These are phyloP conservation scores for Dalechampia spathulata DNA, from an alignment of 441 rosid species.

Conservation along the genomic window DNA sequence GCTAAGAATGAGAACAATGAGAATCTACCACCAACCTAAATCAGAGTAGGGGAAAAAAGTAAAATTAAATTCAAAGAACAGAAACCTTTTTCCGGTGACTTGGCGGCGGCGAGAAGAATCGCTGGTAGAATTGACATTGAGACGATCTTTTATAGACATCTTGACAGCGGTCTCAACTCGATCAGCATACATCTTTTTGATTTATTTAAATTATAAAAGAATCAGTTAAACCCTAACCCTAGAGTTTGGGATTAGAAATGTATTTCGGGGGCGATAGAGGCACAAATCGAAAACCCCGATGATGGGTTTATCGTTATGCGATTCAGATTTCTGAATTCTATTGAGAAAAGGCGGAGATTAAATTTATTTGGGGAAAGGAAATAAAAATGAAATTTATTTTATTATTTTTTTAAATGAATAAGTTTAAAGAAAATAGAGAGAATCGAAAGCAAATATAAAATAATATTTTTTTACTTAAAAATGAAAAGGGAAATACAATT, in stretches of 20 bases:
- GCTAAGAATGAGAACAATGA: constrained; percentile 3
- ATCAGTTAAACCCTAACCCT: constrained; percentile 11
- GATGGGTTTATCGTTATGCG: no score
- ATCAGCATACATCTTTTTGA: constrained; percentile 77
- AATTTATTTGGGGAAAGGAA: no score
- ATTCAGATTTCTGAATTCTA: no score
- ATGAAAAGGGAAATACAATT: no score
- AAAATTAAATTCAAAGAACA: neutral
- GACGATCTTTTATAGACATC: constrained; percentile 62
- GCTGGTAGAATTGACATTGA: constrained; percentile 46
- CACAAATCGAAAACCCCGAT: no score
- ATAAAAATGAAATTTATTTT: no score
- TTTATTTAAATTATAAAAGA: neutral
- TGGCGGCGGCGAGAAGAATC: constrained; percentile 49
- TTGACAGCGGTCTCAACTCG: constrained; percentile 53
- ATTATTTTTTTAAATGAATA: no score
- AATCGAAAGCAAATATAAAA: no score
- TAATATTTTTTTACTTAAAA: no score
- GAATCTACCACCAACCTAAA: neutral
- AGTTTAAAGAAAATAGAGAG: no score
- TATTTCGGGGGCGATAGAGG: no score
- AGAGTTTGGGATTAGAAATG: neutral
- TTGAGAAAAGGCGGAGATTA: no score
- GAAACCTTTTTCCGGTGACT: constrained; percentile 80
- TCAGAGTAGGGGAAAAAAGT: neutral